Conservation (phyloP, 129 eudicot genomes). For the Tagetes patula region DNA sequence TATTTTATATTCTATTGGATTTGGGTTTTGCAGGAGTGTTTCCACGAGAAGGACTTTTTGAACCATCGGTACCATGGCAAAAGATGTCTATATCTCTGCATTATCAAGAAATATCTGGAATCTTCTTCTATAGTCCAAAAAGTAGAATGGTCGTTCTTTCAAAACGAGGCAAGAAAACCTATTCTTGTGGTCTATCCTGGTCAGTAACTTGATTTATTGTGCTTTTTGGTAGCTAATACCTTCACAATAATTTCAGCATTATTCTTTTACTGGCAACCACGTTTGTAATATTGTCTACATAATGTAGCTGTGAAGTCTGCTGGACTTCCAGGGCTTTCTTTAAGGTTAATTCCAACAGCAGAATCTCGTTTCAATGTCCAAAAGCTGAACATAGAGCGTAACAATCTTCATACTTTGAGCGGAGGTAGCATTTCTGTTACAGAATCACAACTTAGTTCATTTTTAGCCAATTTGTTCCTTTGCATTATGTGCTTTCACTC, state of each 20-base stretch:
- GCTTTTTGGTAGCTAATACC: background rate
- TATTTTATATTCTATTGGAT: background rate
- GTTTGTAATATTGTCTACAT: slow-evolving; percentile 6
- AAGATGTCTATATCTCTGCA: slow-evolving; percentile 81
- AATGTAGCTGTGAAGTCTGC: slow-evolving; percentile 48
- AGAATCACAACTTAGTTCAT: background rate
- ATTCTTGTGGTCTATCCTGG: slow-evolving; percentile 80
- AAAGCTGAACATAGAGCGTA: slow-evolving; percentile 61
- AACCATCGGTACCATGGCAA: slow-evolving; percentile 94
- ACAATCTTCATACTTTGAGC: slow-evolving; percentile 54
- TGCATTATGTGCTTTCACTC: slow-evolving; percentile 13
- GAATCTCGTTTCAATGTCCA: slow-evolving; percentile 55
- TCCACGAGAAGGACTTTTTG: slow-evolving; percentile 87
- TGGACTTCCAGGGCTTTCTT: slow-evolving; percentile 42
- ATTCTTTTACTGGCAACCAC: background rate
- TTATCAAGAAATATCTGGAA: slow-evolving; percentile 67
- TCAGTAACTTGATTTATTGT: slow-evolving; percentile 24
- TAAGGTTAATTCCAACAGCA: slow-evolving; percentile 81
- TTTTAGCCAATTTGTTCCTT: slow-evolving; percentile 1
- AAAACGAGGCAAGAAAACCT: slow-evolving; percentile 95
- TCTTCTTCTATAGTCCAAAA: slow-evolving; percentile 46
- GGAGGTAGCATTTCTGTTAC: slow-evolving; percentile 47
- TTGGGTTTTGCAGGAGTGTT: slow-evolving; percentile 68
- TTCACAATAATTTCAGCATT: slow-evolving; percentile 7
- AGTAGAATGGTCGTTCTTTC: slow-evolving; percentile 73